phyloP scores from a whole-genome alignment of 202 grass and related monocot genomes.

The Panicum virgatum region DNA sequence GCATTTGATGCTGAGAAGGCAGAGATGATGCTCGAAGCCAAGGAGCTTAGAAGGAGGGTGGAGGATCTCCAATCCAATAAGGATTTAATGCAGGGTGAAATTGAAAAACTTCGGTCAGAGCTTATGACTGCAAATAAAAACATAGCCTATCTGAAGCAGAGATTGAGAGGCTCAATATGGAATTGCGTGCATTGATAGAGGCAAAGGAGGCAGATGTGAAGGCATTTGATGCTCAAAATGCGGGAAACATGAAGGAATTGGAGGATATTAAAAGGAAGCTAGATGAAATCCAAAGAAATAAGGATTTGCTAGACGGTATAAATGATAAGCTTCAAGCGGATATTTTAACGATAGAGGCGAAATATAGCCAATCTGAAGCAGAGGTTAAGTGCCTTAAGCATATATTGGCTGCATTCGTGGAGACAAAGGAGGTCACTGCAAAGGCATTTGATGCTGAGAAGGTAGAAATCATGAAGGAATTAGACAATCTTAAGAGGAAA shows the following conservation, averaged over 20 bases:
- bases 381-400: constrained; percentile 4
- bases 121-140: constrained; percentile 1
- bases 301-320: constrained; percentile 30
- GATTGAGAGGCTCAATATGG: not conserved
- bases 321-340: constrained; percentile 3
- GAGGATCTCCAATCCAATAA: not conserved
- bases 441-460: not conserved
- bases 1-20: not conserved
- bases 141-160: constrained; percentile 7
- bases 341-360: constrained; percentile 8
- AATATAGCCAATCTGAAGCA: not conserved
- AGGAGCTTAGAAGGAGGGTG: not conserved
- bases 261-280: not conserved
- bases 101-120: constrained; percentile 9
- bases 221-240: not conserved
- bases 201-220: not conserved
- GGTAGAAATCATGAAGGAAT: constrained; percentile 1
- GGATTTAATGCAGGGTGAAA: constrained; percentile 38
- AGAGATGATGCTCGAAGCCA: not conserved
- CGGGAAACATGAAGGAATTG: not conserved
- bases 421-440: not conserved
- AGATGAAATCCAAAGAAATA: not conserved
- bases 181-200: not conserved
- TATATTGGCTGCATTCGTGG: not conserved
- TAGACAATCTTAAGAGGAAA: not conserved